A percentile compares a stretch with the other conserved stretches of the same genome.
phyloP scores from a whole-genome alignment of 331 rosid species.

The Erythrophleum ivorense region DNA sequence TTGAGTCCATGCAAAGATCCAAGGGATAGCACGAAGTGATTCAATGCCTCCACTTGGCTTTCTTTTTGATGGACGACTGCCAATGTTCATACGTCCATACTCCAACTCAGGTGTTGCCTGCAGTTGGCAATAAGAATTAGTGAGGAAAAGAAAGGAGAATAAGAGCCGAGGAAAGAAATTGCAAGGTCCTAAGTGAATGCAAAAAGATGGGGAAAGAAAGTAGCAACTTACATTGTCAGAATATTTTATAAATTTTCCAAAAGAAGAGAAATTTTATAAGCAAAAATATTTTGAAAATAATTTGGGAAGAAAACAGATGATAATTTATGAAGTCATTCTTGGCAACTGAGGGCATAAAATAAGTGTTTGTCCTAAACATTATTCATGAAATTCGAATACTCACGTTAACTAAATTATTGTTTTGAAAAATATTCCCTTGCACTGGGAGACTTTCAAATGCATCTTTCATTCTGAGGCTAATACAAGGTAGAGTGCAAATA shows the following conservation, averaged over 20 bases:
- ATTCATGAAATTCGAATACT: background rate
- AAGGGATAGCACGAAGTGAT: conserved; percentile 97
- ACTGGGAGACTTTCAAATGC: conserved; percentile 14
- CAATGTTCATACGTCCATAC: conserved; percentile 94
- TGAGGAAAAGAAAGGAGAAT: background rate
- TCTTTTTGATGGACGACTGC: conserved; percentile 95
- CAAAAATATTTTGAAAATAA: background rate
- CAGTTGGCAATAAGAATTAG: conserved; percentile 30
- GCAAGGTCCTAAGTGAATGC: conserved; percentile 1
- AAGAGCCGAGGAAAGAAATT: background rate
- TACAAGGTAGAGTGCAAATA: background rate
- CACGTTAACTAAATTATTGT: conserved; percentile 10
- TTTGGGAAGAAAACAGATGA: background rate
- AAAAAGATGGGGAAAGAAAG: background rate
- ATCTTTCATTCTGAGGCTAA: conserved; percentile 5
- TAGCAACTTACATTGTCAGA: background rate
- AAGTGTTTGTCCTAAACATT: conserved; percentile 10
- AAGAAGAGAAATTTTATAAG: background rate
- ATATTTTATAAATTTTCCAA: no score
- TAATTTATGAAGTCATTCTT: background rate
- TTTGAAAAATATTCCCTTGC: background rate
- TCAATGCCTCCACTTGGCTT: conserved; percentile 99
- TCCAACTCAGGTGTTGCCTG: conserved; percentile 97
- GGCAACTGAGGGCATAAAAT: background rate
- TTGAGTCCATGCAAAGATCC: conserved; percentile 99